These are phyloP conservation scores for Neospora caninum DNA, from an alignment of 169 alveolate genomes.

Conservation along the genomic window DNA sequence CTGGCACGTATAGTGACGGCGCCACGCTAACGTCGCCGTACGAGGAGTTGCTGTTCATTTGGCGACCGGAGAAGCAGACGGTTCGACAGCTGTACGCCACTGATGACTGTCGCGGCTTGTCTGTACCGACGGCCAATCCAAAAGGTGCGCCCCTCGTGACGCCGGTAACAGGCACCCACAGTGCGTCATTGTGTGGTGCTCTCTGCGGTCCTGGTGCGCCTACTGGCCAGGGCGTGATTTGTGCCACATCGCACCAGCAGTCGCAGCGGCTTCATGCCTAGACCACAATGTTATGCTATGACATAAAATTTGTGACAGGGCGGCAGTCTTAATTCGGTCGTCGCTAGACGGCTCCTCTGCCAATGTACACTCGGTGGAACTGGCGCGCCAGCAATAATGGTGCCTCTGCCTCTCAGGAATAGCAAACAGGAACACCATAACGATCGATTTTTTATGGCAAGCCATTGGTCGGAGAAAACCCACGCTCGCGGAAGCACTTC, in stretches of 20 bases:
- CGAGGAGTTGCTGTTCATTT: constrained; percentile 80
- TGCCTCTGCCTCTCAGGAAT: neutral
- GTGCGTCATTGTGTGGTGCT: neutral
- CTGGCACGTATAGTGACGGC: constrained; percentile 88
- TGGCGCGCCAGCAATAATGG: neutral
- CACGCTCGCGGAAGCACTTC: neutral
- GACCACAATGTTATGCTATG: neutral
- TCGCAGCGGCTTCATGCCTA: neutral
- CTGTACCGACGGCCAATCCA: neutral
- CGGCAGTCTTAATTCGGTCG: too few relatives aligned
- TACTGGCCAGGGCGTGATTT: neutral
- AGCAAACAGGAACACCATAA: neutral
- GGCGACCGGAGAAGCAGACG: constrained; percentile 82
- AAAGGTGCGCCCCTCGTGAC: neutral
- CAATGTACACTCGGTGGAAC: too few relatives aligned
- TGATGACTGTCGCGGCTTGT: neutral
- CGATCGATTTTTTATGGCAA: neutral
- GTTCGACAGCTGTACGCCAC: constrained; percentile 73
- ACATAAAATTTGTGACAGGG: neutral
- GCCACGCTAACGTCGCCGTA: constrained; percentile 84
- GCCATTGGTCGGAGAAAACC: neutral
- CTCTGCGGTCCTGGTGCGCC: neutral
- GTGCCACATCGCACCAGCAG: neutral
- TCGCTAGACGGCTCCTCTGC: too few relatives aligned
- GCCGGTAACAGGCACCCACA: neutral